These are phyloP conservation scores for Arthromyces matolae DNA, from an alignment of 768 basidiomycete species.

Conservation along the genomic window DNA sequence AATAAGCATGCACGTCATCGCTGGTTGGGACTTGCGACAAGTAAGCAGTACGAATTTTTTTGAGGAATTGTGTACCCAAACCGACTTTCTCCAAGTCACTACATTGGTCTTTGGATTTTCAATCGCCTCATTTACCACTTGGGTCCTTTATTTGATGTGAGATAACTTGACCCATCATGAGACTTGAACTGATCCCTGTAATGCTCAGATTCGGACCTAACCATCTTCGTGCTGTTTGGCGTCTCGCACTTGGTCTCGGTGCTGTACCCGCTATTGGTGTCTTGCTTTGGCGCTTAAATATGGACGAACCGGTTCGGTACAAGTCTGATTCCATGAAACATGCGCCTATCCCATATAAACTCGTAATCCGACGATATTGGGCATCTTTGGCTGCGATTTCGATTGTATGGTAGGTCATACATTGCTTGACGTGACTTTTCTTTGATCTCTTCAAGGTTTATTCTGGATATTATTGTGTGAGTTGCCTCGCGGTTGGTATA, in stretches of 20 bases:
- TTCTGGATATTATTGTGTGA: constrained; percentile 77
- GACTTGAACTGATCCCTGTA: too few relatives aligned
- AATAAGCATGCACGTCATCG: constrained; percentile 73
- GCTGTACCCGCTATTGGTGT: constrained; percentile 73
- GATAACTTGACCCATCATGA: too few relatives aligned
- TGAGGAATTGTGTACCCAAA: not conserved
- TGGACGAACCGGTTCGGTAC: constrained; percentile 77
- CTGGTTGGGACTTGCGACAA: constrained; percentile 85
- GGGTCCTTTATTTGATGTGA: constrained; percentile 84
- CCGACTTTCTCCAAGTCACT: constrained; percentile 41
- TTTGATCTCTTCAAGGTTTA: constrained; percentile 50
- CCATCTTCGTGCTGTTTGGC: constrained; percentile 84
- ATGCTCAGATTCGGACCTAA: constrained; percentile 72
- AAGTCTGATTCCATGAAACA: constrained; percentile 76
- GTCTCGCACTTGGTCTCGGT: constrained; percentile 79
- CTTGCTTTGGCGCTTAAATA: constrained; percentile 78
- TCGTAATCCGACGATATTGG: constrained; percentile 83
- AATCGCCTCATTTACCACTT: constrained; percentile 70
- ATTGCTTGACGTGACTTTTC: too few relatives aligned
- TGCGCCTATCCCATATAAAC: constrained; percentile 66
- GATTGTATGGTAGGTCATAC: constrained; percentile 76
- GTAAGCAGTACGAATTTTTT: constrained; percentile 35
- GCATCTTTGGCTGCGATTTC: constrained; percentile 64
- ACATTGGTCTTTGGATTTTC: constrained; percentile 86
- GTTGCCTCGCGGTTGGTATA: too few relatives aligned